Conservation (phyloP, 768 basidiomycete genomes). For the Sistotremastrum suecicum region DNA sequence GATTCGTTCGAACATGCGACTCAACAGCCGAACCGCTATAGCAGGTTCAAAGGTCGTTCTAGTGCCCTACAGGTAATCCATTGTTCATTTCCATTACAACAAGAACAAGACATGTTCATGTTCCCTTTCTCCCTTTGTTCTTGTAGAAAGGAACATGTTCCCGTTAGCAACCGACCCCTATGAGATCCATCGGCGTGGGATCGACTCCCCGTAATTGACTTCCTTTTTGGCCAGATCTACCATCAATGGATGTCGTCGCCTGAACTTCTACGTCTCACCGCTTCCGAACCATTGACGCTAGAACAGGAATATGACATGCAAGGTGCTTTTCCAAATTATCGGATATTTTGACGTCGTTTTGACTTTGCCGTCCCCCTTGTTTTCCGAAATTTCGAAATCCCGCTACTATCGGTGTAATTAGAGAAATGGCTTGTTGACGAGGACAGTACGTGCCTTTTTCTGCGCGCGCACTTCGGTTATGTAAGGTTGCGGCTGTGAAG, state of each 20-base stretch:
- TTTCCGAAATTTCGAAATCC: neutral
- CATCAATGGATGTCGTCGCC: slow-evolving; percentile 79
- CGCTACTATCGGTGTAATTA: slow-evolving; percentile 14
- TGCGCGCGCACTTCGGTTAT: too few relatives aligned
- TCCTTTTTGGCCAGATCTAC: slow-evolving; percentile 41
- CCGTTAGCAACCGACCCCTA: slow-evolving; percentile 14
- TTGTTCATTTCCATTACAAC: slow-evolving; percentile 28
- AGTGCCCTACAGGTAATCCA: slow-evolving; percentile 61
- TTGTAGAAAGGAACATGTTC: slow-evolving; percentile 30
- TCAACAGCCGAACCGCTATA: slow-evolving; percentile 53
- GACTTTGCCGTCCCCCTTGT: neutral
- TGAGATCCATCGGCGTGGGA: neutral
- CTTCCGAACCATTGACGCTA: slow-evolving; percentile 68
- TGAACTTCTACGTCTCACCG: slow-evolving; percentile 60
- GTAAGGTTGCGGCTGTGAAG: neutral
- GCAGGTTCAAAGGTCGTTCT: slow-evolving; percentile 56
- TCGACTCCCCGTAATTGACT: slow-evolving; percentile 2
- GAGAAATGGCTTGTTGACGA: slow-evolving; percentile 78
- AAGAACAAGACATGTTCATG: neutral
- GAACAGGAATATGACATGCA: slow-evolving; percentile 88
- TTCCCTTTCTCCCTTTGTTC: neutral
- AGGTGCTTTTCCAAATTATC: slow-evolving; percentile 24
- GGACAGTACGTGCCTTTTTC: slow-evolving; percentile 41
- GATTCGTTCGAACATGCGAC: slow-evolving; percentile 30
- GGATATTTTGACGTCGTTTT: neutral